Percentiles rank a stretch among this genome's conserved stretches.
Evolutionary conservation across 805 yeast genomes (phyloP).

Genomic region (Torulaspora delbrueckii): DNA sequence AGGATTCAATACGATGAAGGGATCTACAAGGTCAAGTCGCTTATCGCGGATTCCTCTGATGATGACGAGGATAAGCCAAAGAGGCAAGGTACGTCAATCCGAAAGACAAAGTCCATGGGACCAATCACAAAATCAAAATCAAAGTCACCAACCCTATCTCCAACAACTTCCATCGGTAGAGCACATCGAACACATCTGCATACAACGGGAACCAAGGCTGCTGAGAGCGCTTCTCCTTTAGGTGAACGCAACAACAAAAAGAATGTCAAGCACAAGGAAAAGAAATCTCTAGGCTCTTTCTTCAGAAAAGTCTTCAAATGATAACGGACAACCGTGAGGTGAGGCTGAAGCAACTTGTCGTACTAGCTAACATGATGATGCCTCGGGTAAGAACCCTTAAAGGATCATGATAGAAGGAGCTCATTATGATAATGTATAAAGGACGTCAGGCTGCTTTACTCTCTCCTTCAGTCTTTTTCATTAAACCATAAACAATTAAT

Average conservation of each 20-base stretch:
- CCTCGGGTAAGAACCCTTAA: neutral
- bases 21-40: slow-evolving; percentile 33
- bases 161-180: slow-evolving; percentile 7
- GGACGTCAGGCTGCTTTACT: neutral
- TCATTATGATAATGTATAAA: neutral
- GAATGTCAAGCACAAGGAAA: slow-evolving; percentile 7
- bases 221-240: neutral
- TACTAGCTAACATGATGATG: neutral
- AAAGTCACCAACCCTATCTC: slow-evolving; percentile 1
- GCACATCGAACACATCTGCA: neutral
- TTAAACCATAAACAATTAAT: neutral
- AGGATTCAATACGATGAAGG: slow-evolving; percentile 27
- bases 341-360: neutral
- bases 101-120: slow-evolving; percentile 25
- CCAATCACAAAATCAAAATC: slow-evolving; percentile 5
- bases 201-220: slow-evolving; percentile 1
- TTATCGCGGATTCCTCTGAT: slow-evolving; percentile 21
- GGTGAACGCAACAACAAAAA: slow-evolving; percentile 1
- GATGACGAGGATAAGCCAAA: slow-evolving; percentile 2
- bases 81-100: slow-evolving; percentile 6
- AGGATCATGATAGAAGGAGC: neutral
- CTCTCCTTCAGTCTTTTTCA: neutral
- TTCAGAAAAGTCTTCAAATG: slow-evolving; percentile 19
- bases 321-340: neutral
- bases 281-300: slow-evolving; percentile 18